Percentiles rank a stretch among this genome's conserved stretches.
Conservation (phyloP, 2,329 filamentous ascomycete species). For the Penicillium sp. region DNA sequence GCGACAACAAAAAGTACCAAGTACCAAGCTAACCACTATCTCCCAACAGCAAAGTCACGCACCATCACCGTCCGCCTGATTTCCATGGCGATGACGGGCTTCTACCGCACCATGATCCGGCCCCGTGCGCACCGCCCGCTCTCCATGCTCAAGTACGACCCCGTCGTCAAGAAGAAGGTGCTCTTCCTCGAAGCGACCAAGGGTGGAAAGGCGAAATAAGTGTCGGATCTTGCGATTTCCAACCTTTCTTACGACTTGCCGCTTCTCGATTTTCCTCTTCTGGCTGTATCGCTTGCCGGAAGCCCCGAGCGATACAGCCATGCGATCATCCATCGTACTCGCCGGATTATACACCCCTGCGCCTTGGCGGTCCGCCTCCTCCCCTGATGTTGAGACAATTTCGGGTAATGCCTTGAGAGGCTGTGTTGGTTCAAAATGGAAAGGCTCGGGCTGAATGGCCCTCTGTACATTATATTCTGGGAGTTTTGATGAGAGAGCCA, state of each 20-base stretch:
- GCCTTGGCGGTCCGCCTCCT: not conserved
- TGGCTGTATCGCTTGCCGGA: not conserved
- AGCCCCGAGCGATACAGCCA: not conserved
- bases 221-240: not conserved
- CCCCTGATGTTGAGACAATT: not conserved
- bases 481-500: constrained; percentile 9
- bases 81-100: constrained; percentile 98
- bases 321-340: not conserved
- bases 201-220: constrained; percentile 58
- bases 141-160: constrained; percentile 99
- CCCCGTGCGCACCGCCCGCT: constrained; percentile 79
- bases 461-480: constrained; percentile 29
- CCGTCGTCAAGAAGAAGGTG: constrained; percentile 93
- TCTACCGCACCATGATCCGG: constrained; percentile 88
- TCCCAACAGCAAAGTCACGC: constrained; percentile 75
- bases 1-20: not conserved
- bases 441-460: constrained; percentile 10
- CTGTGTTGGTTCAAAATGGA: not conserved
- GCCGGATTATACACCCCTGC: not conserved
- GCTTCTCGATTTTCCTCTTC: not conserved
- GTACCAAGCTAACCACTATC: constrained; percentile 11
- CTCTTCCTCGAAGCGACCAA: constrained; percentile 93
- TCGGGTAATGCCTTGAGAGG: not conserved
- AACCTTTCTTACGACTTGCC: not conserved
- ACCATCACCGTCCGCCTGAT: constrained; percentile 90